Base-by-base conservation (phyloP, 306 rosid genomes). In the Prunus mume region DNA sequence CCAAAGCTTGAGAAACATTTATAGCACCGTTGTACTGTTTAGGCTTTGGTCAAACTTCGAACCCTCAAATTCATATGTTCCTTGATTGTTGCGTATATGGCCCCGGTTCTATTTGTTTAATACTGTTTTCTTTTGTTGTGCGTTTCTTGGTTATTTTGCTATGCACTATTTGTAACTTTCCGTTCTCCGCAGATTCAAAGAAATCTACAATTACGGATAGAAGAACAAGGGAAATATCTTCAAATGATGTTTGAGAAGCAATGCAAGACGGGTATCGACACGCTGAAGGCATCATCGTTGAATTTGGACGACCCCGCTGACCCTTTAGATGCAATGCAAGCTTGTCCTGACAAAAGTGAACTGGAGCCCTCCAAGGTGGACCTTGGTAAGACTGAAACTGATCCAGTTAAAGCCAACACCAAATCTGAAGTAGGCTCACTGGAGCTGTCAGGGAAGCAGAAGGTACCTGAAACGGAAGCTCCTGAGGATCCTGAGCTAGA, bases 181-280 rank as follows among this genome's bases (percentile, higher is more conserved):
- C 2, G 22, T 19, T 46, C 30, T 34, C 65, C 65, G 65, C 81
- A 91, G 97, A 91, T 91, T 77, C 99, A 96, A 90, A 87, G 99
- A 84, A 96, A 87, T 84, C 88, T 96, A 73, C 99, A 96, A 85
- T 69, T 96, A 84, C 88, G 99, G 73, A 92, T 96, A 79, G 99
- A 96, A 90, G 99, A 96, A 77, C 99, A 96, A 77, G 99, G 99
- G 72, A 88, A 87, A 86, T 86, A 78, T 82, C 97, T 96, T 71
- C 99, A 96, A 73, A 93, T 86, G 96, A 93, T 96, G 94, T 92
- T 96, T 79, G 98, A 96, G 87, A 88, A 92, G 81, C 98, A 94
- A 75, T 82, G 85, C 84, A 82, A 85, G 70, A 66, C 91, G 1
- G 77, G 86, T 43, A 58, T 60, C 56, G 83, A 83, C 74, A 80